Percentiles rank a stretch among this genome's conserved stretches.
phyloP scores from a whole-genome alignment of 371 early-diverging fungal genomes.

The Funneliformis caledonium region DNA sequence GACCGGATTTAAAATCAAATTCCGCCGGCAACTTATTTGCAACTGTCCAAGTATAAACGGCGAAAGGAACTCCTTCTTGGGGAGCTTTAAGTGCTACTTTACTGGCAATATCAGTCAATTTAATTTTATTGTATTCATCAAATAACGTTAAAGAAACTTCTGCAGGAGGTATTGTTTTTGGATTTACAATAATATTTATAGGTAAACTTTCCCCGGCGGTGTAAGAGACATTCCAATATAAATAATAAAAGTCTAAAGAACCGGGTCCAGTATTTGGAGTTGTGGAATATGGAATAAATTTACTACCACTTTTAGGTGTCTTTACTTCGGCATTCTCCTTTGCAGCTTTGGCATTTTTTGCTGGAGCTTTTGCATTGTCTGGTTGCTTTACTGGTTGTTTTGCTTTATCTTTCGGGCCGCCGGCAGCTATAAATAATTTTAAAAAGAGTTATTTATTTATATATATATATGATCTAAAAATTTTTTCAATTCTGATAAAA shows the following conservation, averaged over 20 bases:
- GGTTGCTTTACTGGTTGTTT: too few relatives aligned
- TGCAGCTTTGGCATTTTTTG: neutral
- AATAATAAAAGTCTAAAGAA: constrained; percentile 8
- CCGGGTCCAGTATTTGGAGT: neutral
- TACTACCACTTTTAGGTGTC: neutral
- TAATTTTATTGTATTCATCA: constrained; percentile 11
- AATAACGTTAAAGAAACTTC: neutral
- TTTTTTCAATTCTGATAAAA: neutral
- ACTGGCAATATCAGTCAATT: neutral
- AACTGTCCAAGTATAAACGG: neutral
- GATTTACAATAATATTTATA: constrained; percentile 6
- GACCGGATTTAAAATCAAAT: constrained; percentile 2
- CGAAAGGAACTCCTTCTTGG: neutral
- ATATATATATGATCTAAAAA: neutral
- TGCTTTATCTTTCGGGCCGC: too few relatives aligned
- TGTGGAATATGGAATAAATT: neutral
- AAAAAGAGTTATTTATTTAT: neutral
- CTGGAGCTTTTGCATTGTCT: neutral
- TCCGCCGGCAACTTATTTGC: neutral
- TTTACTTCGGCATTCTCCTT: too few relatives aligned
- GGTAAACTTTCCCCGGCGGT: neutral
- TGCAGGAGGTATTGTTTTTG: neutral
- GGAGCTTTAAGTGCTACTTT: neutral
- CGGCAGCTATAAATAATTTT: too few relatives aligned
- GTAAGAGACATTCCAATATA: neutral